Percentiles rank a stretch among this genome's conserved stretches.
phyloP scores from a whole-genome alignment of 805 yeast species.

The Ogataea henricii region DNA sequence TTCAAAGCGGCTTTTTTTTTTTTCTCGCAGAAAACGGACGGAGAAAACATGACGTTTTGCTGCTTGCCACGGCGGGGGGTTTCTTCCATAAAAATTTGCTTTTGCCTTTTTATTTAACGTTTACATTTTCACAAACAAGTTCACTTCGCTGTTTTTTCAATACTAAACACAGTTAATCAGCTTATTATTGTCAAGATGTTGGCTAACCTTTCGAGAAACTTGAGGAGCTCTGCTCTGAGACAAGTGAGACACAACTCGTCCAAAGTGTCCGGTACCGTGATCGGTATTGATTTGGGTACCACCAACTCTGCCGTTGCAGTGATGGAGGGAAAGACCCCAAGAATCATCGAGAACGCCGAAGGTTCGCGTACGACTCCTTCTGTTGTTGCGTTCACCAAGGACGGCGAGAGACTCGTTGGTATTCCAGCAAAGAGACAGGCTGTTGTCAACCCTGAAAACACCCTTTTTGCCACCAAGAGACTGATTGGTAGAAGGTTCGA shows the following conservation, averaged over 20 bases:
- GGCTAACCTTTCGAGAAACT: constrained; percentile 36
- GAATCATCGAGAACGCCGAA: constrained; percentile 73
- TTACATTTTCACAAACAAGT: background rate
- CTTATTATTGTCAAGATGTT: constrained; percentile 26
- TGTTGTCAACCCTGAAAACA: constrained; percentile 70
- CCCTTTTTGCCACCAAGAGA: constrained; percentile 81
- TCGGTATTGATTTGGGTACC: constrained; percentile 84
- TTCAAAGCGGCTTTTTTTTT: background rate
- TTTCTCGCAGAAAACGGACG: too few species aligned
- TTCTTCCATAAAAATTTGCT: constrained; percentile 2
- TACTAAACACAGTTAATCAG: background rate
- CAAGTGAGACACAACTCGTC: constrained; percentile 38
- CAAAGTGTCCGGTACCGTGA: constrained; percentile 48
- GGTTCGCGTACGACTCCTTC: constrained; percentile 83
- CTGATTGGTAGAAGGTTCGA: constrained; percentile 71
- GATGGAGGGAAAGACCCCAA: constrained; percentile 62
- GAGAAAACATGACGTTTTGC: constrained; percentile 2
- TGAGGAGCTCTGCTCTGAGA: constrained; percentile 30
- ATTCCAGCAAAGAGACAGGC: constrained; percentile 78
- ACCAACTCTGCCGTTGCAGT: constrained; percentile 86
- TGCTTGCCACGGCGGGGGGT: background rate
- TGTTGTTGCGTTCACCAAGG: constrained; percentile 63
- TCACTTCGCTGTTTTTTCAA: background rate
- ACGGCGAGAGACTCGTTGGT: constrained; percentile 58
- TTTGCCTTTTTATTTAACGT: background rate